These are phyloP conservation scores for Tylopilus felleus DNA, from an alignment of 768 basidiomycete species.

Conservation along the genomic window DNA sequence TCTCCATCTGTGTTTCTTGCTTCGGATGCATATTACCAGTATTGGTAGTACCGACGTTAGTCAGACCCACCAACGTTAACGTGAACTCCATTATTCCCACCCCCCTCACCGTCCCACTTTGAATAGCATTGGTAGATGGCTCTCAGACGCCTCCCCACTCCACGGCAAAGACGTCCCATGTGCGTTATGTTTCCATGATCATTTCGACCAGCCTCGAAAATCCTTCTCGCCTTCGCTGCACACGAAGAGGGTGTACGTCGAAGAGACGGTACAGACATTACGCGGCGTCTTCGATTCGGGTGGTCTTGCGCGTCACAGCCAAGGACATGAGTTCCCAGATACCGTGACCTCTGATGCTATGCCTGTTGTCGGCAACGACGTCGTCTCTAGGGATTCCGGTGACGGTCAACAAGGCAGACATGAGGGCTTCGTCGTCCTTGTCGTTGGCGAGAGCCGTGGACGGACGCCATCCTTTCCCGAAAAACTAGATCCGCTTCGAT, in stretches of 20 bases:
- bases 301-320: slow-evolving; percentile 30
- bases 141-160: slow-evolving; percentile 19
- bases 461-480: slow-evolving; percentile 18
- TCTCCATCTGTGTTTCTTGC: not conserved
- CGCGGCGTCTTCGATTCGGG: slow-evolving; percentile 26
- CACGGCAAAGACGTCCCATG: slow-evolving; percentile 29
- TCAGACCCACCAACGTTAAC: slow-evolving; percentile 11
- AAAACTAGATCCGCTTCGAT: slow-evolving; percentile 26
- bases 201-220: slow-evolving; percentile 26
- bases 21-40: slow-evolving; percentile 9
- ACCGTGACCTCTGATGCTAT: slow-evolving; percentile 10
- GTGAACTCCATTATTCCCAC: slow-evolving; percentile 15
- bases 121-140: slow-evolving; percentile 22
- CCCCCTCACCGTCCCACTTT: slow-evolving; percentile 10
- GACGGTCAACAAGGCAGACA: slow-evolving; percentile 10
- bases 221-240: slow-evolving; percentile 33
- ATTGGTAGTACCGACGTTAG: slow-evolving; percentile 22
- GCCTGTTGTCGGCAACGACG: slow-evolving; percentile 20
- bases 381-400: slow-evolving; percentile 19
- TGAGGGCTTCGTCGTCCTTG: slow-evolving; percentile 7
- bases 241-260: slow-evolving; percentile 19
- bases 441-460: slow-evolving; percentile 16
- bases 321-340: slow-evolving; percentile 30
- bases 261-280: slow-evolving; percentile 30
- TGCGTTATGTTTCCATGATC: slow-evolving; percentile 5